phyloP scores from a whole-genome alignment of 1,284 basidiomycete species.

The Ganoderma boninense region DNA sequence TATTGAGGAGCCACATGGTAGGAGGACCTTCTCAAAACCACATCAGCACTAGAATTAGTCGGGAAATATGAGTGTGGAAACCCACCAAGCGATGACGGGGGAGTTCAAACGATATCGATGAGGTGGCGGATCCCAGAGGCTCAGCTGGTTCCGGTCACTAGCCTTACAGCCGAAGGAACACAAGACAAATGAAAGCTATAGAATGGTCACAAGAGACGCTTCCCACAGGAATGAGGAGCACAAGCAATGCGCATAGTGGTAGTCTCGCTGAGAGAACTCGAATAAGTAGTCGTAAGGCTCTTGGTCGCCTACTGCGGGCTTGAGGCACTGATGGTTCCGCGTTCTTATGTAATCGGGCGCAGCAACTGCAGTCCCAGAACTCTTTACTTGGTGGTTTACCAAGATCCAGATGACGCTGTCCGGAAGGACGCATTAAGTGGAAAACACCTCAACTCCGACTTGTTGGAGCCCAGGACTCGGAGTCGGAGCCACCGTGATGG shows the following conservation, averaged over 20 bases:
- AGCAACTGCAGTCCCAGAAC: not conserved
- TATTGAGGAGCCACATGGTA: constrained; percentile 5
- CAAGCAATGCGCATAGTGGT: not conserved
- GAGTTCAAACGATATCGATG: not conserved
- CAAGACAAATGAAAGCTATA: not conserved
- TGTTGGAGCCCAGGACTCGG: too few relatives aligned
- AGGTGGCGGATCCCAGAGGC: not conserved
- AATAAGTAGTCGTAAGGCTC: not conserved
- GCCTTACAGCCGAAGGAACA: not conserved
- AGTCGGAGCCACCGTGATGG: too few relatives aligned
- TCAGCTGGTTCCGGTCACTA: not conserved
- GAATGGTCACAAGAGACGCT: not conserved
- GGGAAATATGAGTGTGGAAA: not conserved
- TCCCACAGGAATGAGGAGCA: not conserved
- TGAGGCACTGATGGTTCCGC: not conserved
- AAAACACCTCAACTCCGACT: too few relatives aligned
- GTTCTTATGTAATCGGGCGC: not conserved
- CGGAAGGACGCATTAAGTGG: too few relatives aligned
- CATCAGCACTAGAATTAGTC: not conserved
- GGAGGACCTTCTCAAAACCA: not conserved
- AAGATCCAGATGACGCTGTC: too few relatives aligned
- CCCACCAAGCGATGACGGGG: not conserved
- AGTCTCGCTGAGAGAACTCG: not conserved
- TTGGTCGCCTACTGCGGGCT: not conserved
- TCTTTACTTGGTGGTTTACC: too few relatives aligned